Conservation (phyloP, 257 asterid species). For the Solanum acaule region DNA sequence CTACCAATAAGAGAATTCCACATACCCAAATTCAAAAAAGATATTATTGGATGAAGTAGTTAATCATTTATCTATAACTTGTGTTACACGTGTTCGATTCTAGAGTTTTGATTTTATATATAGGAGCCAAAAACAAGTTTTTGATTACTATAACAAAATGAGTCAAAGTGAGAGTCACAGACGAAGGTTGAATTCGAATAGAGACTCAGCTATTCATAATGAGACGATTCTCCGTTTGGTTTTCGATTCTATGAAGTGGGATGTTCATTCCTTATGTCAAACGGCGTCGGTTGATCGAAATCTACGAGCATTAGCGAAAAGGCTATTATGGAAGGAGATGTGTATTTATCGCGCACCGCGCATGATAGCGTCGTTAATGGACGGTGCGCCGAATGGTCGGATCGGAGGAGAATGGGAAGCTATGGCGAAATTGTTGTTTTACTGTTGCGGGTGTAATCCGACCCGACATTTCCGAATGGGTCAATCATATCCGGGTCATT, state of each 20-base stretch:
- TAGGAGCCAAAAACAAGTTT: not conserved
- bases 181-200: not conserved
- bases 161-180: slow-evolving; percentile 16
- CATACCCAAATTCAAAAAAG: not conserved
- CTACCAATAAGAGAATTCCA: not conserved
- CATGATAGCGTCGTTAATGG: slow-evolving; percentile 31
- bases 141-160: not conserved
- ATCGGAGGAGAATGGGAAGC: slow-evolving; percentile 62
- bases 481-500: slow-evolving; percentile 39
- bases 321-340: slow-evolving; percentile 68
- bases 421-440: slow-evolving; percentile 62
- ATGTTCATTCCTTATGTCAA: slow-evolving; percentile 41
- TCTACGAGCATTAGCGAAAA: slow-evolving; percentile 60
- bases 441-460: slow-evolving; percentile 69
- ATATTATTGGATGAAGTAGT: not conserved
- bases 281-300: slow-evolving; percentile 35
- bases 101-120: not conserved
- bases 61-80: not conserved
- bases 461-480: slow-evolving; percentile 30
- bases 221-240: slow-evolving; percentile 43
- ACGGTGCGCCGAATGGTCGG: slow-evolving; percentile 24
- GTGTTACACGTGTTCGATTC: not conserved
- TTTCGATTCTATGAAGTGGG: slow-evolving; percentile 54
- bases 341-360: slow-evolving; percentile 57
- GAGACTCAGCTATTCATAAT: slow-evolving; percentile 31